Evolutionary conservation across 1,139 yeast species (phyloP).

Genomic region (Yamadazyma aaseri): DNA sequence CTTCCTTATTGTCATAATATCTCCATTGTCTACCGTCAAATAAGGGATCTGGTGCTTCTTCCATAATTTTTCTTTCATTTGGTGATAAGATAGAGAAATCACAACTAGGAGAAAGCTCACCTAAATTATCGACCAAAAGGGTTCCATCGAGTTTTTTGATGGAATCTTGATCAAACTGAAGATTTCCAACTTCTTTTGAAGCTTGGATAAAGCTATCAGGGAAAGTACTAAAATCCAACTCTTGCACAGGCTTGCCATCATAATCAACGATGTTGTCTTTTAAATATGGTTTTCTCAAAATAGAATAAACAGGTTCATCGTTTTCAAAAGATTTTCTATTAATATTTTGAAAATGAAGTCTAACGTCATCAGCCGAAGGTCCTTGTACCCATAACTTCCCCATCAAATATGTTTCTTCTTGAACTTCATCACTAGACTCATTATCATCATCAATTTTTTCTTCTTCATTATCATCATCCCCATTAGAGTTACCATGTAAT

Average conservation of each 20-base stretch:
- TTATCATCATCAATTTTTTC: constrained; percentile 34
- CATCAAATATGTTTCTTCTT: constrained; percentile 69
- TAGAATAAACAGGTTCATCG: constrained; percentile 4
- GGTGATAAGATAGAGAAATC: constrained; percentile 34
- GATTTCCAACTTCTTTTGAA: constrained; percentile 18
- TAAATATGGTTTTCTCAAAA: constrained; percentile 5
- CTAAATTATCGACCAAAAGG: constrained; percentile 40
- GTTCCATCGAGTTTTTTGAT: constrained; percentile 15
- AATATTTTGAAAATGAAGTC: constrained; percentile 18
- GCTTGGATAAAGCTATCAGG: constrained; percentile 21
- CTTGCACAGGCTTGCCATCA: constrained; percentile 14
- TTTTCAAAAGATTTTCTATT: constrained; percentile 6
- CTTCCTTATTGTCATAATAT: constrained; percentile 61
- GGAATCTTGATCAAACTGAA: constrained; percentile 19
- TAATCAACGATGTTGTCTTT: constrained; percentile 6
- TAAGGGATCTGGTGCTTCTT: constrained; percentile 61
- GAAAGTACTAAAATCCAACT: constrained; percentile 18
- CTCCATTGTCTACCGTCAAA: constrained; percentile 63
- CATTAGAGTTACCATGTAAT: constrained; percentile 40
- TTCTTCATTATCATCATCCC: constrained; percentile 38
- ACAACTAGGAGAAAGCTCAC: constrained; percentile 31
- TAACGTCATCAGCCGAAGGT: constrained; percentile 66
- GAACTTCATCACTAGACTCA: constrained; percentile 38
- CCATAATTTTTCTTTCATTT: constrained; percentile 62
- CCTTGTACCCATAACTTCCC: constrained; percentile 96